Evolutionary conservation across 805 yeast species (phyloP), one percentile per base, ranked within the genome.

Genomic region (Scheffersomyces amazonensis): DNA sequence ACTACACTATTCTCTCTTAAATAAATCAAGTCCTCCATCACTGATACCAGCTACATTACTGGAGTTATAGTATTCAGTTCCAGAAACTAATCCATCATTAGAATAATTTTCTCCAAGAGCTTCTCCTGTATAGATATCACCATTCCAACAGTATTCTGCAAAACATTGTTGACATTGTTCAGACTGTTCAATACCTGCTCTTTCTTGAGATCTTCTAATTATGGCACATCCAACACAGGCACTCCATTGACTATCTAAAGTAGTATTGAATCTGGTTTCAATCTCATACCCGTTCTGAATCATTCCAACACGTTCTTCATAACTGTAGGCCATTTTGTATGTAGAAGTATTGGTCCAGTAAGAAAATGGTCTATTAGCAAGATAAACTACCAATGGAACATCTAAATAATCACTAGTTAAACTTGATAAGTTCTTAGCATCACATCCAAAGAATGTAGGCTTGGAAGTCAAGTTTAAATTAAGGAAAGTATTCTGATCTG

Each of bases 401-500:
- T 37, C 37, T n/a, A 31, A 23, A 16, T 15, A 16, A 31, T 31
- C 11, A 11, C 12, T 27, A 7, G 34, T 19, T 25, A 33, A 33
- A 22, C 25, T 20, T 19, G 85, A 78, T 52, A 79, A 60, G 52
- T 81, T 80, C 1, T 60, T 47, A 4, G 83, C 69, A 49, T 83
- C 71, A 59, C 95, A 85, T 28, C 95, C 95, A 56, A 85, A 86
- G 64, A 85, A 85, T 1, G 80, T 71, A 33, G 93, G 93, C 42
- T 62, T 71, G 12, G 80, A 68, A 13, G 84, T 80, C 42, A 85
- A 65, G 41, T 81, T 81, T 44, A 63, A 50, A 41, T 71, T 69
- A 20, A 76, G 54, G 56, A 84, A 82, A 0, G 87, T 71, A 37
- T 73, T 61, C 22, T 58, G 62, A 52, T 77, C 87, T 16, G 93